A percentile compares a stretch with the other conserved stretches of the same genome.
These are phyloP conservation scores for Penicillium hordei DNA, from an alignment of 2,329 filamentous ascomycete species.

Conservation along the genomic window DNA sequence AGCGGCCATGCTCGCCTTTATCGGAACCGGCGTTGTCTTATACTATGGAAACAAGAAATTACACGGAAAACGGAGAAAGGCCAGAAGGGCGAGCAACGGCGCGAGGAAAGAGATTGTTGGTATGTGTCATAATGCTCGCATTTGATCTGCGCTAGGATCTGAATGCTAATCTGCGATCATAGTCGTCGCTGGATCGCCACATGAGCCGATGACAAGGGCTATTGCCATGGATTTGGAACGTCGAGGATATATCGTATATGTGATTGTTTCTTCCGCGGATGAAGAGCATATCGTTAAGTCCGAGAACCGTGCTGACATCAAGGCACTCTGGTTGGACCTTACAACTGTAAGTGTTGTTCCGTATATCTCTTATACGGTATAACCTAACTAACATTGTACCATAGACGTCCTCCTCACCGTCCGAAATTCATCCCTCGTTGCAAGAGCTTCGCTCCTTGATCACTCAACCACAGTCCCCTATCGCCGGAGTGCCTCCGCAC, in stretches of 20 bases:
- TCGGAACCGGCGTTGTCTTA: conserved; percentile 62
- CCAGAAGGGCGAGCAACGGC: conserved; percentile 76
- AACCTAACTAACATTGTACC: conserved; percentile 2
- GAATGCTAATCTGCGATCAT: conserved; percentile 33
- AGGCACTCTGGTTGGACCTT: conserved; percentile 78
- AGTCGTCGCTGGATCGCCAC: conserved; percentile 84
- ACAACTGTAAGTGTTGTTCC: conserved; percentile 47
- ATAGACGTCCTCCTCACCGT: conserved; percentile 62
- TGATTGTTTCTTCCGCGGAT: conserved; percentile 80
- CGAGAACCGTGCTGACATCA: conserved; percentile 76
- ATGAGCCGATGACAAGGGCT: conserved; percentile 78
- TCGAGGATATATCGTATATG: conserved; percentile 87
- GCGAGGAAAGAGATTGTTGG: conserved; percentile 78
- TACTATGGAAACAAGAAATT: conserved; percentile 62
- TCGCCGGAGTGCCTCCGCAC: conserved; percentile 72
- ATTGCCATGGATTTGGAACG: conserved; percentile 84
- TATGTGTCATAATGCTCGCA: conserved; percentile 31
- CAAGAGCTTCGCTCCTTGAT: conserved; percentile 71
- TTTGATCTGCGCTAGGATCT: conserved; percentile 15
- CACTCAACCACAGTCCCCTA: conserved; percentile 71
- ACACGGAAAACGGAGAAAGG: conserved; percentile 66
- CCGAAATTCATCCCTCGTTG: conserved; percentile 61
- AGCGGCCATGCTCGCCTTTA: conserved; percentile 67
- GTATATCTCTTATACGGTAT: background rate
- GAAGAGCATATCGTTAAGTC: conserved; percentile 78